phyloP scores from a whole-genome alignment of 2,329 filamentous ascomycete species.

The Talaromyces sp. region DNA sequence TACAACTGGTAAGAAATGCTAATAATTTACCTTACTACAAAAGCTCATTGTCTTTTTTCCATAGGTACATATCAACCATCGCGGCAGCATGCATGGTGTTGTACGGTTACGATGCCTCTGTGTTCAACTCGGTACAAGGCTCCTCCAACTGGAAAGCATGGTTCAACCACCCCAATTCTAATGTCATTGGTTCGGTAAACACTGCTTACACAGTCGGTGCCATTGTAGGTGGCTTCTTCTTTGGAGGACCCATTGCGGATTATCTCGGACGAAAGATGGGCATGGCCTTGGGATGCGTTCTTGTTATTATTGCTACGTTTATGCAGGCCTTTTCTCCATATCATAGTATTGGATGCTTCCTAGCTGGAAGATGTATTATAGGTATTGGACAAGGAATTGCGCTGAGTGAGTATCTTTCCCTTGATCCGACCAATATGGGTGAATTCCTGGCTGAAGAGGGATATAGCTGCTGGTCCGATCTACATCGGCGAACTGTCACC shows the following conservation, averaged over 20 bases:
- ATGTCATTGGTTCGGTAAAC: constrained; percentile 55
- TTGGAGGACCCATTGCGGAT: constrained; percentile 61
- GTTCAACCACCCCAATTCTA: constrained; percentile 46
- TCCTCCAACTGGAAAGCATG: constrained; percentile 62
- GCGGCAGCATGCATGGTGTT: constrained; percentile 70
- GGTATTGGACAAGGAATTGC: constrained; percentile 67
- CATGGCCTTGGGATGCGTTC: constrained; percentile 59
- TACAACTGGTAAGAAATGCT: constrained; percentile 6
- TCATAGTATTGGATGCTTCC: constrained; percentile 59
- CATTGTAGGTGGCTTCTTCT: constrained; percentile 64
- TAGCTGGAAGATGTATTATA: constrained; percentile 63
- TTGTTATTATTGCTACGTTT: constrained; percentile 64
- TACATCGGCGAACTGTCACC: constrained; percentile 67
- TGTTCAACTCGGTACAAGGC: constrained; percentile 67
- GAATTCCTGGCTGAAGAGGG: not conserved
- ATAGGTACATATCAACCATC: constrained; percentile 61
- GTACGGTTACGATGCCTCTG: constrained; percentile 69
- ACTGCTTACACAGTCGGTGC: constrained; percentile 67
- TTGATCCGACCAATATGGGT: not conserved
- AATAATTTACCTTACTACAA: not conserved
- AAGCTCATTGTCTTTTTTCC: not conserved
- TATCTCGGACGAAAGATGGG: constrained; percentile 58
- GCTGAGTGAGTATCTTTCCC: constrained; percentile 42
- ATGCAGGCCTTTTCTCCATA: constrained; percentile 61
- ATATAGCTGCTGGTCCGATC: constrained; percentile 57